These are phyloP conservation scores for Thozetella sp. DNA, from an alignment of 495 filamentous ascomycete genomes.

Conservation along the genomic window DNA sequence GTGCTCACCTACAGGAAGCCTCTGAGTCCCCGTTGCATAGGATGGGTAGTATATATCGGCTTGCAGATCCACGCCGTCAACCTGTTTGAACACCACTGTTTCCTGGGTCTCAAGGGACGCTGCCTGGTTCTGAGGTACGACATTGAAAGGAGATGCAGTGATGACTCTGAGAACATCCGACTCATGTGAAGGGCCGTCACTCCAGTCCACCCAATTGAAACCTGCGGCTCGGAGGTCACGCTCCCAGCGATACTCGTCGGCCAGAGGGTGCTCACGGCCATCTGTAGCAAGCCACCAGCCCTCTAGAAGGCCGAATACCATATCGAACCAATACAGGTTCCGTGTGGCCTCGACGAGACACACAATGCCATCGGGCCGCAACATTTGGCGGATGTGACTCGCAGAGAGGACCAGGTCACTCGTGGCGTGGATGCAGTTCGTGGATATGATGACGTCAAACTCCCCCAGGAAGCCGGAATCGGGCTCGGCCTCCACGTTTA, in stretches of 20 bases:
- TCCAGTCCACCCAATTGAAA: conserved; percentile 50
- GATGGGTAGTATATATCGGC: conserved; percentile 49
- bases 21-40: neutral
- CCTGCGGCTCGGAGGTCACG: conserved; percentile 37
- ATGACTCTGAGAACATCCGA: conserved; percentile 11
- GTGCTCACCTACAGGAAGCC: neutral
- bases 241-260: conserved; percentile 35
- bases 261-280: conserved; percentile 45
- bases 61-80: conserved; percentile 21
- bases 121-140: no score
- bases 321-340: conserved; percentile 42
- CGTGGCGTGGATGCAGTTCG: conserved; percentile 49
- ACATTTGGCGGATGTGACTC: conserved; percentile 27
- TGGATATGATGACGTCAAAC: conserved; percentile 37
- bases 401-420: conserved; percentile 16
- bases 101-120: conserved; percentile 12
- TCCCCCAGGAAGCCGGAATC: conserved; percentile 8
- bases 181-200: conserved; percentile 35
- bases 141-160: neutral
- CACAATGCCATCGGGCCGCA: conserved; percentile 41
- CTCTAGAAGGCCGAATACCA: conserved; percentile 51
- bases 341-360: conserved; percentile 44
- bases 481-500: conserved; percentile 34
- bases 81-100: conserved; percentile 31
- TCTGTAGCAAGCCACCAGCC: conserved; percentile 59